phyloP scores from a whole-genome alignment of 805 yeast species.

The Lipomyces japonicus region DNA sequence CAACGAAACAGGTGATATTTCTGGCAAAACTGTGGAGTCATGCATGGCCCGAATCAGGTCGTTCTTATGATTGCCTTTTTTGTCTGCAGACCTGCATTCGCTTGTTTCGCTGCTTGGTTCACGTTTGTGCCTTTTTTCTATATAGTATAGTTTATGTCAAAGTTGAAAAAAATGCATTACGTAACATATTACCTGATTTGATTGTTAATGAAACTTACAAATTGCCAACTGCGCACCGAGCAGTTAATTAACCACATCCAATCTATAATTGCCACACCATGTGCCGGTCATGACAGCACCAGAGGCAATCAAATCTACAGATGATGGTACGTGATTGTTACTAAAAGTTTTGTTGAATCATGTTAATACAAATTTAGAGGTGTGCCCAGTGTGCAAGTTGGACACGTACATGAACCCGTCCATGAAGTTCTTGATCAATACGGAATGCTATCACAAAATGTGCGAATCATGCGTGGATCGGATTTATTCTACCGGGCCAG shows the following conservation, averaged over 20 bases:
- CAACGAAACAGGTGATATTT: background rate
- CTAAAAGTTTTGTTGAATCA: background rate
- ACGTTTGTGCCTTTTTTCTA: no score
- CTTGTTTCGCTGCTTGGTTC: no score
- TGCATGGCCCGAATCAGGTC: no score
- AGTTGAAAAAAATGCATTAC: no score
- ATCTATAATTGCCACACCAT: no score
- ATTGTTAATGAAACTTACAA: no score
- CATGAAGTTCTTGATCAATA: conserved; percentile 85
- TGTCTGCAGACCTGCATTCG: no score
- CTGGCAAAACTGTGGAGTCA: background rate
- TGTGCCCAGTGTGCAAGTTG: conserved; percentile 97
- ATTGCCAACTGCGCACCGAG: no score
- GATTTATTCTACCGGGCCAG: conserved; percentile 90
- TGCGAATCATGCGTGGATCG: conserved; percentile 96
- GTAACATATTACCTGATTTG: no score
- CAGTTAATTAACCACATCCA: no score
- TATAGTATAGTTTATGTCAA: no score
- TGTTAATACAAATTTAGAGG: conserved; percentile 43
- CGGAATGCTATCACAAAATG: conserved; percentile 97
- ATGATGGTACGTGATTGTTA: conserved; percentile 3
- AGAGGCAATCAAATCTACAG: background rate
- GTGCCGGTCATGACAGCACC: background rate
- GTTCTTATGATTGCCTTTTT: no score
- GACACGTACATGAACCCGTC: conserved; percentile 91